A percentile compares a stretch with the other conserved stretches of the same genome.
phyloP scores from a whole-genome alignment of 352 stramenopile genomes.

The Phytophthora macrochlamydospora region DNA sequence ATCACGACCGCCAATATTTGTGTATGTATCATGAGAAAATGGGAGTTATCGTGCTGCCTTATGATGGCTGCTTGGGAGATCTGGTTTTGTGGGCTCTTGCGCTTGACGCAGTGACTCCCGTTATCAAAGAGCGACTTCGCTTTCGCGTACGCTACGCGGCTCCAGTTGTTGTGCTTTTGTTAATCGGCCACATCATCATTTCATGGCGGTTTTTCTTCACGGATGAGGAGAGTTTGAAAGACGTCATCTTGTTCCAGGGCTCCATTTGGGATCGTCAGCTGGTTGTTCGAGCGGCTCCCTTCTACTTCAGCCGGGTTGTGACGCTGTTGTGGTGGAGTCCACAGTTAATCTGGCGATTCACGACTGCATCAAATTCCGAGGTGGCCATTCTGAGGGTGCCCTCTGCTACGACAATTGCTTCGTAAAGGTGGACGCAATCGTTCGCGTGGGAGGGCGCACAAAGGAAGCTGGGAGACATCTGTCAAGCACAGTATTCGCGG shows the following conservation, averaged over 20 bases:
- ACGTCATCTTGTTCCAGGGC: slow-evolving; percentile 16
- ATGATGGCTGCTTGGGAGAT: slow-evolving; percentile 23
- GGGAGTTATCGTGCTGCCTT: slow-evolving; percentile 11
- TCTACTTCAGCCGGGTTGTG: slow-evolving; percentile 21
- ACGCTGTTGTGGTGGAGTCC: slow-evolving; percentile 23
- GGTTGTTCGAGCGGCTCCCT: slow-evolving; percentile 13
- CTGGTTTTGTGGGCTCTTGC: slow-evolving; percentile 45
- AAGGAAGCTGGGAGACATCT: no score
- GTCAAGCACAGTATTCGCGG: no score
- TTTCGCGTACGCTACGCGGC: slow-evolving; percentile 12
- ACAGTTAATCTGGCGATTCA: slow-evolving; percentile 12
- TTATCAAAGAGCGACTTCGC: slow-evolving; percentile 26
- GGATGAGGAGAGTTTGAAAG: slow-evolving; percentile 1
- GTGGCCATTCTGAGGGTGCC: slow-evolving; percentile 30
- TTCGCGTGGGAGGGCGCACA: no score
- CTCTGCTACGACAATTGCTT: slow-evolving; percentile 42
- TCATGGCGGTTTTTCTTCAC: slow-evolving; percentile 14
- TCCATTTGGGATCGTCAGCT: slow-evolving; percentile 18
- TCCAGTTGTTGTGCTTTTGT: slow-evolving; percentile 9
- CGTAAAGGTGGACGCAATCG: not conserved
- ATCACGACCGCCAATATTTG: slow-evolving; percentile 25
- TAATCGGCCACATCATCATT: slow-evolving; percentile 13
- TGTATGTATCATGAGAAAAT: slow-evolving; percentile 31
- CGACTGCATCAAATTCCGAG: slow-evolving; percentile 15
- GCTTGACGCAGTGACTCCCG: slow-evolving; percentile 40